Evolutionary conservation across 148 eudicot species (phyloP), one percentile per base, ranked within the genome.

Genomic region (Chenopodium formosanum): DNA sequence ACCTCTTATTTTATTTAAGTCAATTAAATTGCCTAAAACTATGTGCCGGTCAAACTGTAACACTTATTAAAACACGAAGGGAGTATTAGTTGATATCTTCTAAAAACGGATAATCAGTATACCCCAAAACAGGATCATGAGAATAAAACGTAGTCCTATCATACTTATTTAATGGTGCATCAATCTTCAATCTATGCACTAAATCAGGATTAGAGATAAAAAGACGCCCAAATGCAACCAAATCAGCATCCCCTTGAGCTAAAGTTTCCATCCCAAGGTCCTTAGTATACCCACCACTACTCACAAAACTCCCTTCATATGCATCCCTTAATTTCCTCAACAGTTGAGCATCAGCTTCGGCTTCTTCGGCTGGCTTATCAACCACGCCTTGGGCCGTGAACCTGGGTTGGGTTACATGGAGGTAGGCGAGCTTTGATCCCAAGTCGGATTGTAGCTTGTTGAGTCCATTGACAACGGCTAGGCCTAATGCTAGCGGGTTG

Each of bases 151-250:
- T 90, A 50, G 86, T 71, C 77, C 98, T 79, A 13, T 77, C 81
- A 53, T 95, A 95, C 88, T 80, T 87, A 31, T 78, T 95, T 58
- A 95, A 82, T 4, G 90, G 90, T 40, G 90, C 97, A 88, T 90
- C 77, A 27, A 84, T 37, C 89, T 85, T 92, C 27, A 95, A 87
- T 63, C 98, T 89, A 75, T 90, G 65, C 8, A 88, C 96, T 73
- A 95, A 87, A 83, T 95, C 98, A 1, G 98, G 97, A 79, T 92
- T 95, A 0, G 97, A 83, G 56, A 93, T 86, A 73, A 95, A 93
- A 47, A 86, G 79, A 7, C 97, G 84, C 1, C 98, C 97, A 78
- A 85, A 95, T 0, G 97, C 91, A 58, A 93, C 91, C 79, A 95
- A 87, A 84, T 92, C 97, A 47, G 94, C 94, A 65, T 95, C 93